A percentile compares a stretch with the other conserved stretches of the same genome.
Evolutionary conservation across 1,139 yeast species (phyloP).

Genomic region (Zygosaccharomyces pseudobailii): DNA sequence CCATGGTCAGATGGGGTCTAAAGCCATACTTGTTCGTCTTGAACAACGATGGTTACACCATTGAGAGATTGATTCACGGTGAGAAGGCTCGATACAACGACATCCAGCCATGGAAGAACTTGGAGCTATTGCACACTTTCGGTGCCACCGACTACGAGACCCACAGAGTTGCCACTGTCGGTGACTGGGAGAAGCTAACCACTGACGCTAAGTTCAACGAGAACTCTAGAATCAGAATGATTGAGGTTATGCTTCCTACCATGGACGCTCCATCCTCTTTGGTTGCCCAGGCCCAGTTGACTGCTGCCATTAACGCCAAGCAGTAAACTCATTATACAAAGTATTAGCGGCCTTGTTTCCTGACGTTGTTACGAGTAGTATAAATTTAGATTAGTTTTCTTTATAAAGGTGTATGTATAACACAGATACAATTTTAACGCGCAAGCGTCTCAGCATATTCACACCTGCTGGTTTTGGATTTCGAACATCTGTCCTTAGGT

Average conservation of each 20-base stretch:
- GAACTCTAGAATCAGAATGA: constrained; percentile 58
- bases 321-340: constrained; percentile 14
- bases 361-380: constrained; percentile 5
- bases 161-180: constrained; percentile 55
- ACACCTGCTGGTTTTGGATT: background rate
- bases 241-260: constrained; percentile 73
- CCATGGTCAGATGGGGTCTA: constrained; percentile 74
- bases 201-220: constrained; percentile 46
- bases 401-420: background rate
- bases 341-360: background rate
- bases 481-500: too few relatives aligned
- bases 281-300: constrained; percentile 69
- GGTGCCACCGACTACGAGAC: constrained; percentile 54
- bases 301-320: constrained; percentile 58
- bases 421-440: background rate
- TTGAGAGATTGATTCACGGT: constrained; percentile 86
- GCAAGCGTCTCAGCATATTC: background rate
- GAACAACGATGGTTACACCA: constrained; percentile 85
- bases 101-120: constrained; percentile 79
- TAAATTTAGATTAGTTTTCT: constrained; percentile 2
- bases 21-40: constrained; percentile 78
- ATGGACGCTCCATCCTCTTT: constrained; percentile 79
- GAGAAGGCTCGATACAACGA: constrained; percentile 70
- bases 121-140: constrained; percentile 61
- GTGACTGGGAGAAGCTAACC: constrained; percentile 61